These are phyloP conservation scores for Auriscalpium vulgare DNA, from an alignment of 768 basidiomycete species.

Conservation along the genomic window DNA sequence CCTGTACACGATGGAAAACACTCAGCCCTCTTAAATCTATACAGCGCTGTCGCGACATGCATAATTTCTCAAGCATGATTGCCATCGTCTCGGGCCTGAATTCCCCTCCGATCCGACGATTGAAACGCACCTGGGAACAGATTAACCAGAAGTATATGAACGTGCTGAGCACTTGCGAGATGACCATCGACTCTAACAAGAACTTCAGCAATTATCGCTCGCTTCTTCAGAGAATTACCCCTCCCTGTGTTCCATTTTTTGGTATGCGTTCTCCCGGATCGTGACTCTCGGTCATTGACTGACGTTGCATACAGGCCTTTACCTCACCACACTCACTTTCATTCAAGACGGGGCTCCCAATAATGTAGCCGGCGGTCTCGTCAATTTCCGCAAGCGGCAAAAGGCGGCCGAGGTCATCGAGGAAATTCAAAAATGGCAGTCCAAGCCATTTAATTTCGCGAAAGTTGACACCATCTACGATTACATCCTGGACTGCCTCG, in stretches of 20 bases:
- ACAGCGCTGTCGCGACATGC: constrained; percentile 80
- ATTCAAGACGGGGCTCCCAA: constrained; percentile 96
- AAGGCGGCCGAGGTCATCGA: constrained; percentile 94
- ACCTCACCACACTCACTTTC: constrained; percentile 93
- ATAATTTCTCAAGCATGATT: constrained; percentile 97
- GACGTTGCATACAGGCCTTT: constrained; percentile 59
- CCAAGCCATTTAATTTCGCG: constrained; percentile 80
- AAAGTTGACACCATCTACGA: constrained; percentile 55
- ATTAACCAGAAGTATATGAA: constrained; percentile 68
- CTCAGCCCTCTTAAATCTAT: neutral
- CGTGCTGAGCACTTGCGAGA: constrained; percentile 73
- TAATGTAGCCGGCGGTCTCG: constrained; percentile 63
- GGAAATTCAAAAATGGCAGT: constrained; percentile 95
- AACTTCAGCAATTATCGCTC: constrained; percentile 91
- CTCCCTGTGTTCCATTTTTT: constrained; percentile 95
- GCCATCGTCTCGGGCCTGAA: constrained; percentile 93
- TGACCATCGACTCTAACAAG: constrained; percentile 86
- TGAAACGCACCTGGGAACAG: constrained; percentile 92
- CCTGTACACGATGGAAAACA: neutral
- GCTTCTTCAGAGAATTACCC: constrained; percentile 72
- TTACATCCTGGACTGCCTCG: constrained; percentile 75
- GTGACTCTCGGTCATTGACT: too few relatives aligned
- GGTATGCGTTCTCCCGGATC: constrained; percentile 40
- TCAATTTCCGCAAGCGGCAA: constrained; percentile 95
- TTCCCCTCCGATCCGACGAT: constrained; percentile 83